Base-by-base conservation (phyloP, 2,329 filamentous ascomycete genomes). In the Beauveria asiatica region DNA sequence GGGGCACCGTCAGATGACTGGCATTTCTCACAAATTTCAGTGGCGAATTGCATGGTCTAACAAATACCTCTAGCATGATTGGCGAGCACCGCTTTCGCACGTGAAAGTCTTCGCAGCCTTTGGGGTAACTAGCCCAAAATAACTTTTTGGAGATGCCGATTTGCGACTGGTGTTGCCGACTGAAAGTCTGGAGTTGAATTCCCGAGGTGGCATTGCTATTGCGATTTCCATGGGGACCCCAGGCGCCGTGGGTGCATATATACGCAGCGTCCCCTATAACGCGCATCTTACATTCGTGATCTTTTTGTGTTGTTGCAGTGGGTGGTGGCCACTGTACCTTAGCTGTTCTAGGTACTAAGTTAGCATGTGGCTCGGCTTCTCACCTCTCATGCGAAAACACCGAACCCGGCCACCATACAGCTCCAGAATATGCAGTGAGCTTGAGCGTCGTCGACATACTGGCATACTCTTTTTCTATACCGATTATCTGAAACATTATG, bases 1-100 rank as follows among this genome's bases (percentile, higher is more conserved):
- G 56, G 56, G 56, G 56, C 46, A 52, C 57, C 11, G 57, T 59
- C 57, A 53, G 57, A 59, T 59, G 57, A 59, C 30, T 27, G 46
- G 19, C 30, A 23, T 57, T 56, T 44, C 39, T 49, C n/a, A 33
- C 30, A 13, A 10, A 13, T 37, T 37, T 37, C 19, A 42, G 50
- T 37, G 54, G 44, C 41, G 39, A 10, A 3, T 39, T 59, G 23
- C 56, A 41, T 37, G 8, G 19, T 30, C 57, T 23, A 54, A 30
- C 46, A 33, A 59, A 59, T 59, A 48, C 41, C 49, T 53, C 19
- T 8, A 48, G 25, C 41, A 9, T 59, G 57, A 59, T 59, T 59
- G 57, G 57, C 27, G 49, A 46, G 49, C n/a, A 21, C 49, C 41
- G 13, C 48, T n/a, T 39, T 59, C 57, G 30, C 46, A 51, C 46